Evolutionary conservation across 2,329 filamentous ascomycete genomes (phyloP), one percentile per base, ranked within the genome.

Genomic region (Apiospora malaysiana): DNA sequence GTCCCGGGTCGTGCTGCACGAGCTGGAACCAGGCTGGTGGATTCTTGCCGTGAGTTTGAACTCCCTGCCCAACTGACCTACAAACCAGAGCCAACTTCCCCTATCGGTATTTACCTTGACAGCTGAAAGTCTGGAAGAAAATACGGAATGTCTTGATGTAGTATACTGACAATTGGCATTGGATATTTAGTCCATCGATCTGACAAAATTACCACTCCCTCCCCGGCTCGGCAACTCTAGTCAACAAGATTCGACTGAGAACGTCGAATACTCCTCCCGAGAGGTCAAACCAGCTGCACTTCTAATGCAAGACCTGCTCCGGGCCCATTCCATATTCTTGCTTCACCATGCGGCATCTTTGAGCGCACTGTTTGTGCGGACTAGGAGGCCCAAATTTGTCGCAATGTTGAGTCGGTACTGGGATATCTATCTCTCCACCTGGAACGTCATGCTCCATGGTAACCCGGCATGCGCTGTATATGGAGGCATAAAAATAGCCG

Each of bases 21-120:
- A 99, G 83, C 83, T 99, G 74, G 95, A 99, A 81, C 85, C 89
- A 21, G 93, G 93, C 42, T 99, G 96, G 96, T 99, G 97, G 97
- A 91, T 98, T 73, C 84, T 98, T 72, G 95, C 94, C 73, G 94
- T 97, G 85, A 78, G 93, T 49, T 42, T 14, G 14, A n/a, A 27
- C 9, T n/a, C n/a, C 27, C 16, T 68, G 25, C 67, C 25, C 18
- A 32, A 21, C 42, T 43, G 4, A 18, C 63, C 4, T 12, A 16
- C 32, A 21, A n/a, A 10, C 37, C 40, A 21, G n/a, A 27, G 23
- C 49, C 16, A 14, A 25, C 32, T 7, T 6, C 8, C n/a, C 23
- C 21, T 37, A 10, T 21, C 40, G 3, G 56, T 12, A n/a, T n/a
- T n/a, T n/a, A n/a, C n/a, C n/a, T n/a, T n/a, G n/a, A n/a, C n/a